Percentiles rank a stretch among this genome's conserved stretches.
phyloP scores from a whole-genome alignment of 2,329 filamentous ascomycete species.

The Xylaria sp. region DNA sequence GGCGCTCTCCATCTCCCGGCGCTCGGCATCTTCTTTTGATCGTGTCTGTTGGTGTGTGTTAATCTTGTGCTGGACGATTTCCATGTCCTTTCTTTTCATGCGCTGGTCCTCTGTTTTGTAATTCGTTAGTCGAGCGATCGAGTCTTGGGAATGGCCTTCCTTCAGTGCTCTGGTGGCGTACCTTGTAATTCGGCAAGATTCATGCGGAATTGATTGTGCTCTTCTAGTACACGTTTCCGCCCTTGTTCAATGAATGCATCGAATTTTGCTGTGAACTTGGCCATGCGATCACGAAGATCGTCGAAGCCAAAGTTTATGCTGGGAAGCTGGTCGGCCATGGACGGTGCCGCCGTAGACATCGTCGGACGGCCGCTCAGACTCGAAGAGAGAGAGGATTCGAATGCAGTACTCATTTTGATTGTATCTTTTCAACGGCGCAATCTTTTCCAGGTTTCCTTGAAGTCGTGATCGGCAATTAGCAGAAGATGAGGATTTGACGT shows the following conservation, averaged over 20 bases:
- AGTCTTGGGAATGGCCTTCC: background rate
- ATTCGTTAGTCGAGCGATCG: constrained; percentile 4
- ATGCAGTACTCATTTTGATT: constrained; percentile 60
- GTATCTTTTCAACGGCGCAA: background rate
- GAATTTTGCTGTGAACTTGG: constrained; percentile 86
- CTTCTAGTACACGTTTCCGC: constrained; percentile 85
- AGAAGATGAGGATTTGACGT: background rate
- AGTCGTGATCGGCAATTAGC: background rate
- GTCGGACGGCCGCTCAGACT: constrained; percentile 64
- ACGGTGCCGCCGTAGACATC: constrained; percentile 63
- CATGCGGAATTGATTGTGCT: constrained; percentile 92
- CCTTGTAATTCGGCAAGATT: constrained; percentile 89
- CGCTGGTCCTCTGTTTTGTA: constrained; percentile 77
- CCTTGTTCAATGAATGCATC: constrained; percentile 94
- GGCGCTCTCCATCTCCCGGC: constrained; percentile 72
- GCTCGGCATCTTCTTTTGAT: constrained; percentile 78
- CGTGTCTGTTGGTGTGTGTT: constrained; percentile 74
- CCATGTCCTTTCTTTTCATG: constrained; percentile 86
- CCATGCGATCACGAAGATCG: constrained; percentile 92
- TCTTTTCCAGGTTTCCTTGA: background rate
- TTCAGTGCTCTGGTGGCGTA: constrained; percentile 48
- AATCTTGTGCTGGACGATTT: constrained; percentile 77
- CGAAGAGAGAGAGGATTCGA: constrained; percentile 72
- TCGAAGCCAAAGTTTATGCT: constrained; percentile 96
- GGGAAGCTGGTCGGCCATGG: constrained; percentile 79